Evolutionary conservation across 2,329 filamentous ascomycete genomes (phyloP), one percentile per base, ranked within the genome.

Genomic region (Ophiobolus disseminans): DNA sequence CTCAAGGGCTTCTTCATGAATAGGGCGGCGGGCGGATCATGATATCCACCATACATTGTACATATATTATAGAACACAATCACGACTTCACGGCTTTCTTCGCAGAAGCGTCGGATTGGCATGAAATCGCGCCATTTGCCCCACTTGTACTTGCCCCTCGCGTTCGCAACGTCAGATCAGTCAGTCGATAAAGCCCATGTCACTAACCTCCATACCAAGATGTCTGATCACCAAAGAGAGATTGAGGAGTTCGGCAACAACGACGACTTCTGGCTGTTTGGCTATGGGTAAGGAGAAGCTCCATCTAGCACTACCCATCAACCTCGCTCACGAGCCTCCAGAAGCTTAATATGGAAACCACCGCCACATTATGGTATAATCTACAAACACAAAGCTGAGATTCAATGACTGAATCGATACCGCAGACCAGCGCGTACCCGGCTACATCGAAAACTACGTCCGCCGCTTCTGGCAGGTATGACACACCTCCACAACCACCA

Each of bases 271-370:
- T 99, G 94, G 94, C 80, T 99, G 36, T 97, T 96, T 74, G 94
- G 94, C 54, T 99, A 97, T 69, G 94, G 93, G 93, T 96, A 79
- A 59, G 81, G 9, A 2, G 8, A 2, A 14, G 9, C n/a, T n/a
- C n/a, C 10, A 8, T 14, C 3, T 14, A 7, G 9, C 10, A 14
- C 13, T 32, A 6, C 19, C 3, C 13, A n/a, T 38, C 35, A 41
- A 35, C n/a, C n/a, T n/a, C n/a, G n/a, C 23, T 37, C 37, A 13
- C 21, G 30, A n/a, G 8, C 7, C 14, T 28, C 30, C 56, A 94
- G 93, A 76, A 96, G 91, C 73, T 77, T 99, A 71, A 97, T 99
- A 65, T 99, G 92, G 92, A 99, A 97, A 74, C 93, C 94, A 47
- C 94, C 94, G 53, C 94, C 94, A 60, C 90, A 96, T 71, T 97